Conservation (phyloP, 2,329 filamentous ascomycete species). For the Colletotrichum tamarilloi region DNA sequence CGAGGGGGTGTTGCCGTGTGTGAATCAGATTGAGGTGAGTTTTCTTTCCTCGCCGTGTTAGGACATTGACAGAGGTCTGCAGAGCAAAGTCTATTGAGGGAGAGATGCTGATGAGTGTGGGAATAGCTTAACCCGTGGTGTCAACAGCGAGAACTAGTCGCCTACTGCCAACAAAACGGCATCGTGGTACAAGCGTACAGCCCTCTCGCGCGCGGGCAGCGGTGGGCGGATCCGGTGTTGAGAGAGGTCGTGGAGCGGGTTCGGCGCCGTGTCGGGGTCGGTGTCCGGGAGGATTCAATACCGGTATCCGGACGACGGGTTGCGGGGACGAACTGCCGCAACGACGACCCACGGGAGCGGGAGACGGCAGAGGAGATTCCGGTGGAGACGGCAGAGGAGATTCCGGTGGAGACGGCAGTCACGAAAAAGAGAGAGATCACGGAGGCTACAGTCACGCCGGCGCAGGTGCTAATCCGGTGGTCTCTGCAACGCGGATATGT, state of each 20-base stretch:
- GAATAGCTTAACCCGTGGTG: constrained; percentile 78
- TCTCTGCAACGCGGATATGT: constrained; percentile 77
- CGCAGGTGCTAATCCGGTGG: constrained; percentile 77
- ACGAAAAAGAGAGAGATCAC: constrained; percentile 66
- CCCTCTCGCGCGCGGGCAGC: constrained; percentile 48
- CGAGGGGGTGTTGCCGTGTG: constrained; percentile 75
- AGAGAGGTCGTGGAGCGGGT: background rate
- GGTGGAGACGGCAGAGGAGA: no score
- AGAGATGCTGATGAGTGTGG: constrained; percentile 41
- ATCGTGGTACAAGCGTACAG: constrained; percentile 64
- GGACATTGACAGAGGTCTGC: background rate
- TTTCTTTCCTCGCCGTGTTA: no score
- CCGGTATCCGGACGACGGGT: background rate
- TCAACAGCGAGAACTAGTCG: constrained; percentile 58
- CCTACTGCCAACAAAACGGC: constrained; percentile 79
- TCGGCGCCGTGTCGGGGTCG: background rate
- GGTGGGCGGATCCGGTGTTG: constrained; percentile 65
- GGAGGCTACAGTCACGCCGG: constrained; percentile 56
- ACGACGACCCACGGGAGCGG: background rate
- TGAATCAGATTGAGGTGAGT: constrained; percentile 78
- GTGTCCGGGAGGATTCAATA: no score
- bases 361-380: background rate
- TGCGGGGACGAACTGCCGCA: background rate
- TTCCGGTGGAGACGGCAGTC: background rate
- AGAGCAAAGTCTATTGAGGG: background rate